phyloP scores from a whole-genome alignment of 768 basidiomycete species.

The Hysterangium stoloniferum region DNA sequence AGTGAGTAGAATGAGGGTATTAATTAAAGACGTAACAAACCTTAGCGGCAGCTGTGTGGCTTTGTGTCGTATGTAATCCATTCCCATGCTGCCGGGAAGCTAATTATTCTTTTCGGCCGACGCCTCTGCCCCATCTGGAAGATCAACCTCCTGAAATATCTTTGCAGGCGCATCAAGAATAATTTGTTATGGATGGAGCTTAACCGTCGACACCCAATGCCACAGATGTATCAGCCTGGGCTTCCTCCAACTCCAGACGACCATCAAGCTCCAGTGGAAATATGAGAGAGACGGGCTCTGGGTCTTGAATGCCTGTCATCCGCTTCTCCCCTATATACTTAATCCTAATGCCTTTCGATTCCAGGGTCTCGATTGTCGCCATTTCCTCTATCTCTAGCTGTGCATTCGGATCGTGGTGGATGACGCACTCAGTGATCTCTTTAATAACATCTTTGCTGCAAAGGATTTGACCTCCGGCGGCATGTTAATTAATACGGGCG shows the following conservation, averaged over 20 bases:
- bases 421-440: constrained; percentile 61
- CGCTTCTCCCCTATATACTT: constrained; percentile 82
- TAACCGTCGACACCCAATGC: constrained; percentile 15
- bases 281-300: constrained; percentile 81
- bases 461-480: constrained; percentile 91
- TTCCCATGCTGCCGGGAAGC: too few species aligned
- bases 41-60: too few species aligned
- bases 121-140: too few species aligned
- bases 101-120: too few species aligned
- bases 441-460: constrained; percentile 81
- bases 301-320: constrained; percentile 89
- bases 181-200: too few species aligned
- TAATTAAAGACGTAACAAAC: too few species aligned
- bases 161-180: too few species aligned
- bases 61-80: too few species aligned
- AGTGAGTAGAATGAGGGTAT: too few species aligned
- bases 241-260: constrained; percentile 53
- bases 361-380: constrained; percentile 70
- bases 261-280: constrained; percentile 71
- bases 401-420: constrained; percentile 27
- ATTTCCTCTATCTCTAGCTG: constrained; percentile 42
- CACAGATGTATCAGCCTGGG: too few species aligned
- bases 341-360: constrained; percentile 59
- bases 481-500: constrained; percentile 72
- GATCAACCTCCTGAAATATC: too few species aligned